phyloP scores from a whole-genome alignment of 106 monocot genomes.

The Platanthera zijinensis region DNA sequence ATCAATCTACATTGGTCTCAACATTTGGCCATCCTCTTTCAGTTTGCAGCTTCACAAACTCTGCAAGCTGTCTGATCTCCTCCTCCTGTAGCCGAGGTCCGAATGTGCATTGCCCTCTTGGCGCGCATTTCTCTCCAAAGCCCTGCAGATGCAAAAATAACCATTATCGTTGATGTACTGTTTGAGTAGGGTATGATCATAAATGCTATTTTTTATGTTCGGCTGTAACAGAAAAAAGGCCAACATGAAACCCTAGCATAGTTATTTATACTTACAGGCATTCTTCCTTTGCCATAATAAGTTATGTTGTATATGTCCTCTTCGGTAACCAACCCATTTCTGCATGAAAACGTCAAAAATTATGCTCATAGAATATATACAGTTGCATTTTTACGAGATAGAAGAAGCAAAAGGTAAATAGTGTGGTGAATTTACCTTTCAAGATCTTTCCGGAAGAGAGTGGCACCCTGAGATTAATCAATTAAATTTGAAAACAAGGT shows the following conservation, averaged over 20 bases:
- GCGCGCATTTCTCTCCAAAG: constrained; percentile 81
- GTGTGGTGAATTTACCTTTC: constrained; percentile 40
- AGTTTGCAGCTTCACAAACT: constrained; percentile 78
- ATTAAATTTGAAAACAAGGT: background rate
- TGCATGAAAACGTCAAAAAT: constrained; percentile 10
- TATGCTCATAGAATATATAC: background rate
- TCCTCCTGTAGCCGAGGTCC: constrained; percentile 73
- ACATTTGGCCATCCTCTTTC: constrained; percentile 46
- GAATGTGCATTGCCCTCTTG: constrained; percentile 83
- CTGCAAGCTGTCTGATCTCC: constrained; percentile 76
- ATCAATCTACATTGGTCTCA: constrained; percentile 23
- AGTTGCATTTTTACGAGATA: background rate
- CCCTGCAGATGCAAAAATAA: constrained; percentile 37
- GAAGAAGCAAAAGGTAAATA: background rate
- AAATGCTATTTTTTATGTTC: background rate
- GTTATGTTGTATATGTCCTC: constrained; percentile 78
- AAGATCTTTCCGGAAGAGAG: constrained; percentile 76
- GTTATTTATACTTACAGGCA: constrained; percentile 45
- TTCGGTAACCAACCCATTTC: constrained; percentile 55
- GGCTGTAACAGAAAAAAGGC: too few relatives aligned
- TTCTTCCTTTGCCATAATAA: constrained; percentile 79
- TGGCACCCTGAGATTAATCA: constrained; percentile 54
- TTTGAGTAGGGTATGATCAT: background rate
- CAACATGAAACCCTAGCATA: background rate
- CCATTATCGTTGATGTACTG: background rate